These are phyloP conservation scores for Kwoniella shandongensis DNA, from an alignment of 768 basidiomycete species.

Conservation along the genomic window DNA sequence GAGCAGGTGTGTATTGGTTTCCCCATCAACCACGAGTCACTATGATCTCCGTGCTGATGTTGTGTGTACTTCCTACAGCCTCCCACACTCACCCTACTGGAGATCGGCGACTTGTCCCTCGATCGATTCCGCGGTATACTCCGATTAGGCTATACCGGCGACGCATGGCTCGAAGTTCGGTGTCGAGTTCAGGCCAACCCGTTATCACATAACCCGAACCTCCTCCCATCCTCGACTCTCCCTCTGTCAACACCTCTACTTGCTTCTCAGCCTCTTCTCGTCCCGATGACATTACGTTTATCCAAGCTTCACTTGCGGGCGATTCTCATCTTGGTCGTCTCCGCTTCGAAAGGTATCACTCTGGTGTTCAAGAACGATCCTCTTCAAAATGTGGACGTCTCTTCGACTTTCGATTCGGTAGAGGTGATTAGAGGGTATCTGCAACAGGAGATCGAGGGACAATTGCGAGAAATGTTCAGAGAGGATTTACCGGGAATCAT, in stretches of 20 bases:
- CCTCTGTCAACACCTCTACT: conserved; percentile 61
- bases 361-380: conserved; percentile 99
- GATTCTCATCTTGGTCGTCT: conserved; percentile 96
- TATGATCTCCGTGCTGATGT: conserved; percentile 26
- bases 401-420: conserved; percentile 95
- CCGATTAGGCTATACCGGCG: conserved; percentile 87
- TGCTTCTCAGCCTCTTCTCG: conserved; percentile 90
- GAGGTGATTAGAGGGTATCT: conserved; percentile 97
- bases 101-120: conserved; percentile 92
- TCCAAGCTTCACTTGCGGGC: conserved; percentile 92
- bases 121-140: conserved; percentile 98
- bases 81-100: conserved; percentile 92
- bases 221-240: conserved; percentile 45
- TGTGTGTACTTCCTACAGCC: no score
- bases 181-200: conserved; percentile 71
- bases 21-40: neutral
- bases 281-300: conserved; percentile 95
- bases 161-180: conserved; percentile 62
- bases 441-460: conserved; percentile 94
- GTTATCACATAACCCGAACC: conserved; percentile 53
- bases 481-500: conserved; percentile 97
- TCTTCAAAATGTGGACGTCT: conserved; percentile 94
- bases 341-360: conserved; percentile 95
- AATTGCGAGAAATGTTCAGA: conserved; percentile 95
- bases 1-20: conserved; percentile 66